phyloP scores from a whole-genome alignment of 2,329 filamentous ascomycete species.

The Xylaria sp. region DNA sequence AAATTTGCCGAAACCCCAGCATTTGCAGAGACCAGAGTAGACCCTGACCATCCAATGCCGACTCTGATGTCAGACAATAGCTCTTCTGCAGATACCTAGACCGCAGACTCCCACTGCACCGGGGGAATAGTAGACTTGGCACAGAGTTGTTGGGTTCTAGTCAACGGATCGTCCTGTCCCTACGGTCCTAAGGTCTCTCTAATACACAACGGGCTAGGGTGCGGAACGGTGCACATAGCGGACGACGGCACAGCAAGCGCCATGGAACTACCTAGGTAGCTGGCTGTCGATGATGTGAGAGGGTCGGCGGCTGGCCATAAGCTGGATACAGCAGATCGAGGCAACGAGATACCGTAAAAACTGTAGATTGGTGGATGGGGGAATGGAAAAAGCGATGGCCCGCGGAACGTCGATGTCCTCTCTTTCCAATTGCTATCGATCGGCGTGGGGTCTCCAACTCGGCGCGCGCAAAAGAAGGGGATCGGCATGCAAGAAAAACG shows the following conservation, averaged over 20 bases:
- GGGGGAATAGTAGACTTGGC: constrained; percentile 29
- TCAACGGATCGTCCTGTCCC: constrained; percentile 18
- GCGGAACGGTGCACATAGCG: constrained; percentile 12
- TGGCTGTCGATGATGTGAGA: constrained; percentile 13
- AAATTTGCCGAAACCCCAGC: constrained; percentile 34
- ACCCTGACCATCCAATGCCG: constrained; percentile 29
- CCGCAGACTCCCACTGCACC: constrained; percentile 22
- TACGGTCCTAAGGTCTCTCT: constrained; percentile 3
- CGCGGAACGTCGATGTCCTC: constrained; percentile 18
- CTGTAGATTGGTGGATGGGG: constrained; percentile 8
- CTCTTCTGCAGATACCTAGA: constrained; percentile 17
- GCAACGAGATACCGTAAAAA: not conserved
- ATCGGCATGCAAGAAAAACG: constrained; percentile 29
- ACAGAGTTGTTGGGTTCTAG: constrained; percentile 28
- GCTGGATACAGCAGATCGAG: not conserved
- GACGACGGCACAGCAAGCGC: constrained; percentile 26
- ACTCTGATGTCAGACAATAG: constrained; percentile 36
- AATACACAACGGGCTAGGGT: constrained; percentile 16
- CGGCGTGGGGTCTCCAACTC: constrained; percentile 4
- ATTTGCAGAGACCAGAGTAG: constrained; percentile 24
- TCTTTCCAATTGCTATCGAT: constrained; percentile 2
- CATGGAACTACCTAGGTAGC: constrained; percentile 2
- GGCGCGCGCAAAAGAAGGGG: constrained; percentile 4
- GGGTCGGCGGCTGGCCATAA: constrained; percentile 10
- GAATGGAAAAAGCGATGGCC: not conserved